Evolutionary conservation across 257 asterid genomes (phyloP), one percentile per base, ranked within the genome.

Genomic region (Solanum appendiculatum): DNA sequence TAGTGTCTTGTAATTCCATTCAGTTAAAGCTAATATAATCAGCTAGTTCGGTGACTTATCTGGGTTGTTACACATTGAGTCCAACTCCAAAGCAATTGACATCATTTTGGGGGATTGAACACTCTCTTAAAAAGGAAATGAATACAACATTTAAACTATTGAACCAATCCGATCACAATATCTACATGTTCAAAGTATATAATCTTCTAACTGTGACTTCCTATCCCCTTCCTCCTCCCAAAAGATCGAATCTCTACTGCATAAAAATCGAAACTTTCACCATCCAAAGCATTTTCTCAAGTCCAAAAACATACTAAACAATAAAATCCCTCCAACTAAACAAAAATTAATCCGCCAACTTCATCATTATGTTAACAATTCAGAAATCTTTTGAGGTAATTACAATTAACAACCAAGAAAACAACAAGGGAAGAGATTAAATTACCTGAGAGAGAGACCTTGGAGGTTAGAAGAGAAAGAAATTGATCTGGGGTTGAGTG

Each of bases 381-480:
- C 80, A 72, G n/a, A 20, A 72, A 34, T 20, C 6, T 4, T 8
- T 70, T 34, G 25, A 70, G 27, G 44, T 70, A 18, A 70, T 70
- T 2, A n/a, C 29, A 72, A 33, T 34, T 34, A 72, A 36, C 46
- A 70, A 70, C 44, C 78, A 33, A 70, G 3, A 20, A 70, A 29
- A 70, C 25, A 36, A 70, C 23, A 33, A 33, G 51, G 44, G n/a
- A 21, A 85, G 2, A 12, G 15, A 44, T 36, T 27, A 31, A 87
- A 82, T 91, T 91, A 94, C 98, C 85, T 92, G 86, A 92, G 63
- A 51, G 93, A 87, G 66, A 89, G 39, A 51, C 68, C 12, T 31
- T 86, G 91, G 87, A 93, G 84, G 85, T 87, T 93, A 84, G 98
- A 94, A 81, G 96, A 89, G 88, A 94, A 89, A 31, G 93, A 91